Evolutionary conservation across 192 early-diverging fungal species (phyloP), one percentile per base, ranked within the genome.

Genomic region (Linnemannia zychae): DNA sequence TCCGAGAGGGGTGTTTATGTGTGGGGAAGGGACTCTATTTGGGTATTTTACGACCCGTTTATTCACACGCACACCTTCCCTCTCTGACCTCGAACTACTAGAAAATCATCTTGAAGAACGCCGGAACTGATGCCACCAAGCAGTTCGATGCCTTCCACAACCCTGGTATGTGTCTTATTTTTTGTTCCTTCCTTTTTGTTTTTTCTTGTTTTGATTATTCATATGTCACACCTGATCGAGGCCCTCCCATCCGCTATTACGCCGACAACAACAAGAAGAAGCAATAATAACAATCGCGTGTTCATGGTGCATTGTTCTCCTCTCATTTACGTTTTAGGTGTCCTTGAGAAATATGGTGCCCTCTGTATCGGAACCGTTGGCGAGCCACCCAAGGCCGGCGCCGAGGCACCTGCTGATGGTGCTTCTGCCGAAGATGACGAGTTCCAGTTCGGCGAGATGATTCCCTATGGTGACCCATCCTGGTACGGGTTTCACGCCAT

Each of bases 91-190:
- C n/a, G n/a, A n/a, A n/a, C n/a, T n/a, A 16, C 66, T 89, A 95
- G 80, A 95, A 95, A 86, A 91, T 96, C 53, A 88, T 96, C 34
- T 82, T 96, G 28, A 94, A 94, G 82, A 93, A 92, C 33, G 94
- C 94, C 31, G 96, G 96, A 63, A 89, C 88, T 20, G 96, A 97
- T 87, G 96, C 96, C 36, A 88, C 94, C 34, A 95, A 95, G 88
- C 94, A 96, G 88, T 97, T 96, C 78, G 94, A 96, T 84, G 90
- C 94, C 79, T 97, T 97, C 90, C 96, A 97, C 87, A 94, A 93
- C 77, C 78, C 89, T 38, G 79, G 83, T 85, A 73, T 38, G 37
- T 46, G n/a, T 60, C n/a, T n/a, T n/a, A n/a, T 24, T 11, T 28
- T 38, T 9, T 46, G 33, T 22, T 57, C 22, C n/a, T n/a, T 33